Conservation (phyloP, 2,329 filamentous ascomycete species). For the Furcasterigmium furcatum region DNA sequence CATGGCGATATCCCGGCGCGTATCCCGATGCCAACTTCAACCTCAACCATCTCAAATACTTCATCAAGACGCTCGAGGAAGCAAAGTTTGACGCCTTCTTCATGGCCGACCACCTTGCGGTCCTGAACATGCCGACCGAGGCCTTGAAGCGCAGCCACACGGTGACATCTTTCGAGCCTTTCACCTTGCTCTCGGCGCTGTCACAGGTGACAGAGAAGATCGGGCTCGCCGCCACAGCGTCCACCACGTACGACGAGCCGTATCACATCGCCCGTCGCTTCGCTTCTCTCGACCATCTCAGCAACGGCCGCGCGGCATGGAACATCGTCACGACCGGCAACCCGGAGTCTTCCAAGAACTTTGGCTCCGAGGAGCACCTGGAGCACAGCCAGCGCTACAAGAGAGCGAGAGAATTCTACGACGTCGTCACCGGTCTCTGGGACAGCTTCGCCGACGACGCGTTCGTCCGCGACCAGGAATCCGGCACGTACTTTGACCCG, state of each 20-base stretch:
- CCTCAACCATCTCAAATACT: slow-evolving; percentile 46
- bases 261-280: slow-evolving; percentile 52
- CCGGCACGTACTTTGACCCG: slow-evolving; percentile 46
- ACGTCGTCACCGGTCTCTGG: slow-evolving; percentile 50
- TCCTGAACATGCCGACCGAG: slow-evolving; percentile 54
- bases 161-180: slow-evolving; percentile 54
- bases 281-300: slow-evolving; percentile 50
- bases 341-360: slow-evolving; percentile 49
- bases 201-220: slow-evolving; percentile 45
- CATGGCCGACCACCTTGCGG: slow-evolving; percentile 52
- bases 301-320: slow-evolving; percentile 47
- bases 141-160: slow-evolving; percentile 56
- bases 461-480: slow-evolving; percentile 43
- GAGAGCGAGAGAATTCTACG: slow-evolving; percentile 48
- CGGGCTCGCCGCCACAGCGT: slow-evolving; percentile 50
- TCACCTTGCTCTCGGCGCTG: slow-evolving; percentile 47
- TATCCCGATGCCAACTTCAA: slow-evolving; percentile 58
- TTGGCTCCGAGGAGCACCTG: slow-evolving; percentile 45
- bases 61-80: slow-evolving; percentile 49
- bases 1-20: slow-evolving; percentile 52
- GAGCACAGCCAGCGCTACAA: slow-evolving; percentile 47
- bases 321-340: slow-evolving; percentile 53
- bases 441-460: slow-evolving; percentile 55
- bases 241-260: slow-evolving; percentile 51
- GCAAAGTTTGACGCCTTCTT: slow-evolving; percentile 56